Base-by-base conservation (phyloP, 176 grass and related monocot species). In the Alloteropsis semialata region DNA sequence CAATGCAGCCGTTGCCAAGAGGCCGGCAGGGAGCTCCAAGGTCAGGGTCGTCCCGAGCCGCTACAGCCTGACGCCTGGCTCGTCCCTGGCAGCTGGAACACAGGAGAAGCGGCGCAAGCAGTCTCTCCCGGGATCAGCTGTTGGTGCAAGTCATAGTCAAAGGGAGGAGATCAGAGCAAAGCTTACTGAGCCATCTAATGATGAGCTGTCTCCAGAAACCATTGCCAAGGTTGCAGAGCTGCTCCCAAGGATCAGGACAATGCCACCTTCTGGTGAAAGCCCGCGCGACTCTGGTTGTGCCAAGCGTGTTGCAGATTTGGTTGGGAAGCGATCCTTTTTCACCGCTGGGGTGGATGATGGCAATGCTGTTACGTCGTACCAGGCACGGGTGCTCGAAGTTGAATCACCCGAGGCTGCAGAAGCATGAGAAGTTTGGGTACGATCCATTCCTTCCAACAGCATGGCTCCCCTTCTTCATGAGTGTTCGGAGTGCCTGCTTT, bases 271-370 rank as follows among this genome's bases (percentile, higher is more conserved):
- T 8, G 80, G 54, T 2, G 84, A 85, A 62, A 99, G 91, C 59
- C 93, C 96, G 3, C 91, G 96, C 0, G 89, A 99, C 68, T 99
- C 96, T 0, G 93, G 96, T 12, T 89, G 93, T 13, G 93, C 93
- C 1, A 99, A 96, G 74, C 72, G 96, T 54, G 91, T 93, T 16
- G 79, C 89, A 0, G 91, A 96, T 78, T 43, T 96, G 68, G 87
- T 62, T 1, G 91, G 89, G 10, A 93, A 75, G 54, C 89, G 82
- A 19, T 82, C 89, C 0, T 90, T 92, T 78, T 99, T 99, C 84
- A 56, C 65, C 4, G 55, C 55, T 22, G 80, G 72, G 63, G 73
- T 36, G 0, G 85, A 60, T 0, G 87, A 77, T 5, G 80, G 72
- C 59, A 76, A 80, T 41, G 24, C 48, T 10, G 17, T 83, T 15